These are phyloP conservation scores for Hsuehochloa calcarea DNA, from an alignment of 176 grass and related monocot species.

Conservation along the genomic window DNA sequence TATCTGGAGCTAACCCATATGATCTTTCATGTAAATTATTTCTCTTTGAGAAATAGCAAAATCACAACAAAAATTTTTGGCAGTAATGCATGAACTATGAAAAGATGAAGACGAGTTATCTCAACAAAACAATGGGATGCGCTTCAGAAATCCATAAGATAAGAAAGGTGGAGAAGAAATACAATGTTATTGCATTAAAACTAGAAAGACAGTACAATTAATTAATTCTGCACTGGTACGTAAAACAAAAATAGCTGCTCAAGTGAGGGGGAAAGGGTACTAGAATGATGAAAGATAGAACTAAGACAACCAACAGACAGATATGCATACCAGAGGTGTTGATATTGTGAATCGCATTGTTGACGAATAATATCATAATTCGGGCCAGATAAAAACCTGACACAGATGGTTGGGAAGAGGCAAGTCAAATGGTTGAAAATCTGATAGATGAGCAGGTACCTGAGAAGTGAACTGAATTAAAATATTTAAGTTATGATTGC, in stretches of 20 bases:
- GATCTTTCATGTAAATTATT: no score
- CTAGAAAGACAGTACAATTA: no score
- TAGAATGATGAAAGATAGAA: no score
- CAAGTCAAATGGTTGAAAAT: conserved; percentile 60
- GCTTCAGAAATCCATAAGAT: not conserved
- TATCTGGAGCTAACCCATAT: no score
- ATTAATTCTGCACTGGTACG: not conserved
- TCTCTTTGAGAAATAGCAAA: not conserved
- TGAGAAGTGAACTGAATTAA: conserved; percentile 40
- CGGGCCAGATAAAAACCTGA: no score
- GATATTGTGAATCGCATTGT: conserved; percentile 87
- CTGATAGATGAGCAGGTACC: conserved; percentile 63
- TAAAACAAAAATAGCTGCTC: not conserved
- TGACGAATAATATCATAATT: conserved; percentile 78
- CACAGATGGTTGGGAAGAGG: conserved; percentile 79
- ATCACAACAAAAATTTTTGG: not conserved
- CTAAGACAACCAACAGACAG: not conserved
- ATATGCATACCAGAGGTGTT: conserved; percentile 75
- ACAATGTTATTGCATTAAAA: no score
- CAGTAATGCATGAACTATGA: not conserved
- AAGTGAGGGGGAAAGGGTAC: no score
- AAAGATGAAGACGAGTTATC: not conserved
- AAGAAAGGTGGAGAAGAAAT: not conserved
- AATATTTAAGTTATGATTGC: not conserved
- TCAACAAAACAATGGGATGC: not conserved